These are phyloP conservation scores for Gypsophila paniculata DNA, from an alignment of 179 eudicot genomes.

Conservation along the genomic window DNA sequence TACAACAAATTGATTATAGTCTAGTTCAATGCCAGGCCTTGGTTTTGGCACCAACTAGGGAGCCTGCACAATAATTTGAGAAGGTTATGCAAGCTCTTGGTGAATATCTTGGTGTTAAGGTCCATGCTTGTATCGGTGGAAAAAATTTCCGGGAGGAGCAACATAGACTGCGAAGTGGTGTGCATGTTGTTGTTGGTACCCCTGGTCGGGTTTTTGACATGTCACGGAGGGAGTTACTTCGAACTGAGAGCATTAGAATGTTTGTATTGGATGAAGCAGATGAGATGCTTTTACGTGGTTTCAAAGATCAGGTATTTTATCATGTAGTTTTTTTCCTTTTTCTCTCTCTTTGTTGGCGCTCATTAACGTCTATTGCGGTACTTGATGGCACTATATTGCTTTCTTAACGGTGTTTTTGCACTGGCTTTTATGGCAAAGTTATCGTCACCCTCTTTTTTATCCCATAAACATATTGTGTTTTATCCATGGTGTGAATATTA, in stretches of 20 bases:
- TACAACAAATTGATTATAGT: conserved; percentile 45
- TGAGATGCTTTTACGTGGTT: conserved; percentile 58
- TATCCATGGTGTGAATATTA: too few species aligned
- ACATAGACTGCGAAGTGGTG: conserved; percentile 44
- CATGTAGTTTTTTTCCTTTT: not conserved
- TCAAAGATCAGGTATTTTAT: conserved; percentile 44
- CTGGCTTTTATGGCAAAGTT: too few species aligned
- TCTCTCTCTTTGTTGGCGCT: not conserved
- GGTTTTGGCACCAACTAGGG: conserved; percentile 55
- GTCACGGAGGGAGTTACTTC: conserved; percentile 43
- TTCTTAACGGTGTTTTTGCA: too few species aligned
- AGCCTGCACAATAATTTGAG: conserved; percentile 55
- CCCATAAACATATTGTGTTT: not conserved
- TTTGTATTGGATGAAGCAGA: conserved; percentile 56
- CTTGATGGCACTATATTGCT: too few species aligned
- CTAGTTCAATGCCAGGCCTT: too few species aligned
- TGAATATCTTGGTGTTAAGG: conserved; percentile 51
- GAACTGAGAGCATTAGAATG: conserved; percentile 40
- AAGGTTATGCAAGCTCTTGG: conserved; percentile 63
- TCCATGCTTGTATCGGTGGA: conserved; percentile 55
- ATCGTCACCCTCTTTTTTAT: not conserved
- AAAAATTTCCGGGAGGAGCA: conserved; percentile 58
- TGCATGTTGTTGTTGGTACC: conserved; percentile 53
- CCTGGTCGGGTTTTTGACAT: conserved; percentile 59
- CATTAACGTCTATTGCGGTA: not conserved